Percentiles rank a stretch among this genome's conserved stretches.
phyloP scores from a whole-genome alignment of 768 basidiomycete genomes.

The Naganishia antarctica region DNA sequence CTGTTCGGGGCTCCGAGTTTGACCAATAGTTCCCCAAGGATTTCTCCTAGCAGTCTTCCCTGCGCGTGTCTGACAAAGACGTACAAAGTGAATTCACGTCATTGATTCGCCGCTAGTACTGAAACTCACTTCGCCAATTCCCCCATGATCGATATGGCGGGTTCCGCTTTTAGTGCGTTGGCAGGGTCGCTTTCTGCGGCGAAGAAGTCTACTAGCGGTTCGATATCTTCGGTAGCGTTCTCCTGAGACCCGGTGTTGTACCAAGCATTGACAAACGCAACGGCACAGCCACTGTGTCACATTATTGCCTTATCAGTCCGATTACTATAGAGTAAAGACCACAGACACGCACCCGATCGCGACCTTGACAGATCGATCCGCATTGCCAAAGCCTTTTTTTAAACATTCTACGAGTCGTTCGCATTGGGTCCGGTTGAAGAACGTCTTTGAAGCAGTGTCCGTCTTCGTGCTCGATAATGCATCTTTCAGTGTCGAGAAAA shows the following conservation, averaged over 20 bases:
- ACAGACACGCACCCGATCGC: neutral
- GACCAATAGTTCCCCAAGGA: slow-evolving; percentile 35
- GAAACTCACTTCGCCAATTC: slow-evolving; percentile 31
- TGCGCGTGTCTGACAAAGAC: slow-evolving; percentile 10
- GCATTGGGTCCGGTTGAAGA: slow-evolving; percentile 5
- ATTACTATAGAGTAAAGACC: neutral
- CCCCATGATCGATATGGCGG: slow-evolving; percentile 33
- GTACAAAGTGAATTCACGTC: no score
- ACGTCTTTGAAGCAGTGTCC: neutral
- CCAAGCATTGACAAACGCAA: slow-evolving; percentile 20
- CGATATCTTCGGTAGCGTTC: neutral
- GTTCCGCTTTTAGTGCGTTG: slow-evolving; percentile 26
- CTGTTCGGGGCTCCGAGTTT: slow-evolving; percentile 34
- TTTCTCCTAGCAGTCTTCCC: slow-evolving; percentile 29
- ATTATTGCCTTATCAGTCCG: neutral
- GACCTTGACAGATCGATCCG: neutral
- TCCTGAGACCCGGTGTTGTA: slow-evolving; percentile 1
- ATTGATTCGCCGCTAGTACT: no score
- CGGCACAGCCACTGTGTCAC: neutral
- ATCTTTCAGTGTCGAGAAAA: neutral
- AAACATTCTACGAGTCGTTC: slow-evolving; percentile 2
- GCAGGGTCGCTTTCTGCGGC: neutral
- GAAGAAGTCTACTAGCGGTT: slow-evolving; percentile 13
- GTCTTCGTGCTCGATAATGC: neutral
- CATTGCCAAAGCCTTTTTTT: neutral